Evolutionary conservation across 306 rosid genomes (phyloP).

Genomic region (Purshia tridentata): DNA sequence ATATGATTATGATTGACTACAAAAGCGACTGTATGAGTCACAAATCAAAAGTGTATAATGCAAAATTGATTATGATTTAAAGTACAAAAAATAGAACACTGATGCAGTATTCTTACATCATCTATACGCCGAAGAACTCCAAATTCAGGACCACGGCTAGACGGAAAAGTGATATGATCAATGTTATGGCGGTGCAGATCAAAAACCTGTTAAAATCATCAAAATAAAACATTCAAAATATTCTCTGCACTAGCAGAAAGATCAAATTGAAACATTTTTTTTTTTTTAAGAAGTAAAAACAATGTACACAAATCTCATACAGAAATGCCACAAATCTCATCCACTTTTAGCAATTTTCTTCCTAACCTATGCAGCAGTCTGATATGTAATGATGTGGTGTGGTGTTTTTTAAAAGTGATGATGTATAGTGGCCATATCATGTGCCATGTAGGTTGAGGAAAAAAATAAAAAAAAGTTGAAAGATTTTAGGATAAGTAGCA

Average conservation of each 20-base stretch:
- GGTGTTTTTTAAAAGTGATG: too few relatives aligned
- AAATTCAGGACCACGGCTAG: constrained; percentile 63
- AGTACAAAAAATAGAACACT: neutral
- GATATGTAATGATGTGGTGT: too few relatives aligned
- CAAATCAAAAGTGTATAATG: neutral
- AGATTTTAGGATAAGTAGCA: too few relatives aligned
- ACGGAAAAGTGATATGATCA: constrained; percentile 85
- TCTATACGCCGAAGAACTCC: constrained; percentile 85
- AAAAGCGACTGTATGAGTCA: neutral
- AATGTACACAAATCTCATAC: too few relatives aligned
- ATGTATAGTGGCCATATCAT: too few relatives aligned
- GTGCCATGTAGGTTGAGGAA: too few relatives aligned
- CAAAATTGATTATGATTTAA: neutral
- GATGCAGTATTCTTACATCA: constrained; percentile 58
- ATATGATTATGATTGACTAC: neutral
- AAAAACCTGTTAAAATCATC: constrained; percentile 51
- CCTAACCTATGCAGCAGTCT: too few relatives aligned
- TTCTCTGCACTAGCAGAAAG: neutral
- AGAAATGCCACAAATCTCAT: too few relatives aligned
- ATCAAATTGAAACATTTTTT: neutral
- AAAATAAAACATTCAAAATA: constrained; percentile 16
- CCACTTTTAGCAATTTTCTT: too few relatives aligned
- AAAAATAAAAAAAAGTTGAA: too few relatives aligned
- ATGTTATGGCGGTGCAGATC: constrained; percentile 97
- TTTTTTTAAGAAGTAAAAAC: neutral